These are phyloP conservation scores for Samsoniella hepiali DNA, from an alignment of 2,329 filamentous ascomycete species.

Conservation along the genomic window DNA sequence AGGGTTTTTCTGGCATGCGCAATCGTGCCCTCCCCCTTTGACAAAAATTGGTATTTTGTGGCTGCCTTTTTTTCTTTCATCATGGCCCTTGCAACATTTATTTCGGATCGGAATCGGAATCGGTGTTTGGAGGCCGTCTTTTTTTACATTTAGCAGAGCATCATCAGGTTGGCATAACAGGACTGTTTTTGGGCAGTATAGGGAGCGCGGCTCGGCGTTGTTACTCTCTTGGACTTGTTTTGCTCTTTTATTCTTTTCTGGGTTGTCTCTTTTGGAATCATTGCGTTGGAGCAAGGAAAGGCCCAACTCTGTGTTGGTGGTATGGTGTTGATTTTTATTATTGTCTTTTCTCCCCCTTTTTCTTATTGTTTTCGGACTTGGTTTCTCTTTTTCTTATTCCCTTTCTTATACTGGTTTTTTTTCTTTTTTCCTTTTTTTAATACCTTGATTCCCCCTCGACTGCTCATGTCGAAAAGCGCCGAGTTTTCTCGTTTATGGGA, in stretches of 20 bases:
- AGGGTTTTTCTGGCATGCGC: constrained; percentile 1
- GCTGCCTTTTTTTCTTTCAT: not conserved
- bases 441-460: constrained; percentile 23
- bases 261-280: not conserved
- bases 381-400: constrained; percentile 11
- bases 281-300: constrained; percentile 16
- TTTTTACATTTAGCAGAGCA: constrained; percentile 1
- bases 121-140: constrained; percentile 11
- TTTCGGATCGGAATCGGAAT: not conserved
- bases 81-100: constrained; percentile 2
- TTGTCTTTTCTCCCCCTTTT: not conserved
- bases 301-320: constrained; percentile 21
- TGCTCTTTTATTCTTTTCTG: not conserved
- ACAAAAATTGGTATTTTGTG: not conserved
- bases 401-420: not conserved
- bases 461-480: not conserved
- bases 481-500: not conserved
- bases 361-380: constrained; percentile 11
- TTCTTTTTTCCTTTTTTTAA: constrained; percentile 16
- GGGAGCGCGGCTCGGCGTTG: constrained; percentile 5
- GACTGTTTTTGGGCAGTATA: constrained; percentile 11
- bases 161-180: not conserved
- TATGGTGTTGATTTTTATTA: constrained; percentile 14
- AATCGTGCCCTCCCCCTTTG: not conserved
- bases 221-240: not conserved